phyloP scores from a whole-genome alignment of 805 yeast genomes.

The Pichia insulana region DNA sequence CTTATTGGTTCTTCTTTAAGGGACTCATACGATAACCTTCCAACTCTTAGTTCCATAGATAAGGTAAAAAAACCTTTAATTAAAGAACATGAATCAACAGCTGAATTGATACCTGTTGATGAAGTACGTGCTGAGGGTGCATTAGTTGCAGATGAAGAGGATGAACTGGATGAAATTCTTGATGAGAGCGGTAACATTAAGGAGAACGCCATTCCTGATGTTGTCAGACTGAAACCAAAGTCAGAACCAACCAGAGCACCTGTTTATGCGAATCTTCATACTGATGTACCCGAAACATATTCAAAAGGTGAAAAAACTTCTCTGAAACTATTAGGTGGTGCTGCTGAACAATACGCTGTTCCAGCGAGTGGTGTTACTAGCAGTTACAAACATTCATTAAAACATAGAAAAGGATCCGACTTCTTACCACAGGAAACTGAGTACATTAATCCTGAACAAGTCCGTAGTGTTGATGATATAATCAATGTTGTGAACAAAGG shows the following conservation, averaged over 20 bases:
- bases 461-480: constrained; percentile 25
- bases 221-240: constrained; percentile 10
- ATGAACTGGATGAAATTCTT: constrained; percentile 41
- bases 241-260: too few species aligned
- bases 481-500: constrained; percentile 28
- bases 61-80: constrained; percentile 33
- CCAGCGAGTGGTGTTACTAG: constrained; percentile 26
- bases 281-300: neutral
- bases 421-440: constrained; percentile 9
- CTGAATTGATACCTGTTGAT: constrained; percentile 22
- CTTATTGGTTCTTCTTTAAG: constrained; percentile 43
- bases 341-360: constrained; percentile 26
- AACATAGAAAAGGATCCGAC: constrained; percentile 3
- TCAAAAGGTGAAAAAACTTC: constrained; percentile 6
- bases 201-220: constrained; percentile 33
- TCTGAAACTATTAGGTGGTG: constrained; percentile 24
- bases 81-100: constrained; percentile 30
- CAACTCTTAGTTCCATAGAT: constrained; percentile 10
- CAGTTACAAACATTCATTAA: constrained; percentile 4
- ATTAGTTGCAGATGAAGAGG: constrained; percentile 49
- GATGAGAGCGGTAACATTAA: constrained; percentile 48
- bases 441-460: constrained; percentile 19
- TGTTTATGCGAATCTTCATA: too few species aligned
- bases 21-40: constrained; percentile 14
- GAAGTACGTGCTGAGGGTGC: constrained; percentile 41